phyloP scores from a whole-genome alignment of 805 yeast genomes.

The Yarrowia divulgata region DNA sequence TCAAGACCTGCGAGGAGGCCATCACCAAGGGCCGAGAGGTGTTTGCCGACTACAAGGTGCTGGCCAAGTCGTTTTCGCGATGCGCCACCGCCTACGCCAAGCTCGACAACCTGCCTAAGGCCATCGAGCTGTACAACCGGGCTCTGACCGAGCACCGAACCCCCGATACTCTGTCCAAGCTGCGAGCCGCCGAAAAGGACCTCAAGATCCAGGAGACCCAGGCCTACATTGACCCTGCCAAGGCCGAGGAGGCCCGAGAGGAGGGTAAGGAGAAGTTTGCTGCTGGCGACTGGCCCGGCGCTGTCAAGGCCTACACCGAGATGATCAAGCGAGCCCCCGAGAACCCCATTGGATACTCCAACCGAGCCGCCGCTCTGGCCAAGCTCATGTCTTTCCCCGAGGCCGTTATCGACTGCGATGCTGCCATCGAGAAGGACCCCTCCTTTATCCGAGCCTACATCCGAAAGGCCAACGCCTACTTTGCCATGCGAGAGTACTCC shows the following conservation, averaged over 20 bases:
- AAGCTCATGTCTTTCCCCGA: conserved; percentile 97
- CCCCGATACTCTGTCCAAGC: conserved; percentile 86
- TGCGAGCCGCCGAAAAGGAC: conserved; percentile 86
- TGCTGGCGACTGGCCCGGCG: conserved; percentile 94
- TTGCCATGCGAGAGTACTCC: conserved; percentile 87
- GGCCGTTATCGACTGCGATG: conserved; percentile 89
- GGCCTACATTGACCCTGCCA: conserved; percentile 83
- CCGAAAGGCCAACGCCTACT: conserved; percentile 93
- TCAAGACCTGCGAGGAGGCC: conserved; percentile 80
- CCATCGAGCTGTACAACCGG: conserved; percentile 82
- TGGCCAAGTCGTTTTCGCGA: conserved; percentile 94
- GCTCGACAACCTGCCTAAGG: conserved; percentile 71
- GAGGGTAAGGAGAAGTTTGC: conserved; percentile 89
- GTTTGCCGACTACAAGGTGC: conserved; percentile 88
- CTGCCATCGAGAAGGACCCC: conserved; percentile 89
- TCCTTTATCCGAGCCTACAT: conserved; percentile 91
- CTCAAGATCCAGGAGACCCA: conserved; percentile 78
- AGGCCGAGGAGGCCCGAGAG: conserved; percentile 94
- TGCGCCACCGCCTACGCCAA: conserved; percentile 84
- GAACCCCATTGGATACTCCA: conserved; percentile 95
- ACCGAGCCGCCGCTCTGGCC: conserved; percentile 96
- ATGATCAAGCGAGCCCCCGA: conserved; percentile 97
- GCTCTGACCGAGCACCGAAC: conserved; percentile 97
- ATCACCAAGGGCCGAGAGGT: conserved; percentile 87
- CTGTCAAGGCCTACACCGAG: conserved; percentile 92